Base-by-base conservation (phyloP, 768 basidiomycete genomes). In the Xerocomus brunneocitrinus region DNA sequence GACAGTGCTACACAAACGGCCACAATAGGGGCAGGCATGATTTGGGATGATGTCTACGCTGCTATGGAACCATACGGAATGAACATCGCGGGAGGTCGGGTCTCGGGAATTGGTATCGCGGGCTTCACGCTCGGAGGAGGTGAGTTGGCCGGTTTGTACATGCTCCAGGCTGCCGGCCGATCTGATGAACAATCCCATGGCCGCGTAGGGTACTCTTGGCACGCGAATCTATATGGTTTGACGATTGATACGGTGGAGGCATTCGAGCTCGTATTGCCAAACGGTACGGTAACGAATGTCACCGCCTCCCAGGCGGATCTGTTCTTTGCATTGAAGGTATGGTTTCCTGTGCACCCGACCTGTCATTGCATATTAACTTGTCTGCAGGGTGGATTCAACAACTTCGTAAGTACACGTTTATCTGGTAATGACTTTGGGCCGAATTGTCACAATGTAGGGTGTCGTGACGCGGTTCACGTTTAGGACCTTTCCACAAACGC, bases 1-100 rank as follows among this genome's bases (percentile, higher is more conserved):
- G 63, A 80, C 42, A 53, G 63, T 2, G 50, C 57, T 0, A 58
- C 73, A 0, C 69, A 75, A 50, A 81, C 76, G 0, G 79, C 65
- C 2, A 69, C 61, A 10, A 56, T 76, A 46, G 73, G 71, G 32
- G 61, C 73, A 8, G 74, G 75, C 5, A 60, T 81, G n/a, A 71
- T 82, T 27, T 87, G 84, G 84, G 85, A 88, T 61, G 78, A 84
- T 31, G 82, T 80, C 66, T 87, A 85, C 55, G 69, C 71, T 3
- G 78, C 76, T 5, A 72, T 87, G 4, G 72, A 68, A 5, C 79
- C 77, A 0, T 60, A 71, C 50, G 72, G 70, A 6, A 77, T 82
- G 8, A 81, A 74, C 43, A 80, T 85, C 14, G 74, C 84, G 8
- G 85, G 85, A 0, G 82, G 79, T 4, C 71, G 84, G 2, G 79